These are phyloP conservation scores for Ascochyta viciae-villosae DNA, from an alignment of 2,329 filamentous ascomycete genomes.

Conservation along the genomic window DNA sequence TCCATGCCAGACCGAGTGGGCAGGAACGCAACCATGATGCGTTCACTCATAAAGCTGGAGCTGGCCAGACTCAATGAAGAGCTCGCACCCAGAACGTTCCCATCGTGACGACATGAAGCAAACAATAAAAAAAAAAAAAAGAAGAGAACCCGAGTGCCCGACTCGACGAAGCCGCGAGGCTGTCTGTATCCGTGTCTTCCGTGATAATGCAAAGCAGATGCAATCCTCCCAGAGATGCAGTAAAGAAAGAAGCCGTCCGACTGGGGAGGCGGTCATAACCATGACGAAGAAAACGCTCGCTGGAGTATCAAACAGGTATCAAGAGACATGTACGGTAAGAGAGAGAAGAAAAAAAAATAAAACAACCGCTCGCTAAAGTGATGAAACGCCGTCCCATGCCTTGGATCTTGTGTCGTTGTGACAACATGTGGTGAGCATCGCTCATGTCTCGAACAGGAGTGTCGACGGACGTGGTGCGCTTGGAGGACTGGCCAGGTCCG, in stretches of 20 bases:
- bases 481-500: constrained; percentile 53
- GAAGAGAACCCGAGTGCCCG: constrained; percentile 47
- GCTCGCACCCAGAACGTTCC: constrained; percentile 38
- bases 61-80: constrained; percentile 49
- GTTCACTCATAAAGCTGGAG: constrained; percentile 41
- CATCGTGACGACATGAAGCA: constrained; percentile 47
- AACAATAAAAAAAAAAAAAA: constrained; percentile 29
- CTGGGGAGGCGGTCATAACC: constrained; percentile 38
- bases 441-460: constrained; percentile 52
- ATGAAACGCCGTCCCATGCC: constrained; percentile 64
- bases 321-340: constrained; percentile 30
- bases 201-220: constrained; percentile 52
- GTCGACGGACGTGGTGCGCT: constrained; percentile 50
- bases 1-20: constrained; percentile 49
- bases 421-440: constrained; percentile 39
- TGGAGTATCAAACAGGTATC: constrained; percentile 57
- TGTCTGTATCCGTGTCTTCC: constrained; percentile 47
- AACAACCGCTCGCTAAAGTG: constrained; percentile 52
- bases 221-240: constrained; percentile 55
- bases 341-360: constrained; percentile 41
- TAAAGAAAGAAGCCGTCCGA: constrained; percentile 34
- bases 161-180: constrained; percentile 54
- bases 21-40: constrained; percentile 37
- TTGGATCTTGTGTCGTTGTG: constrained; percentile 52
- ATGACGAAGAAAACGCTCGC: constrained; percentile 48